Evolutionary conservation across 169 alveolate genomes (phyloP).

Genomic region (Eimeria necatrix): DNA sequence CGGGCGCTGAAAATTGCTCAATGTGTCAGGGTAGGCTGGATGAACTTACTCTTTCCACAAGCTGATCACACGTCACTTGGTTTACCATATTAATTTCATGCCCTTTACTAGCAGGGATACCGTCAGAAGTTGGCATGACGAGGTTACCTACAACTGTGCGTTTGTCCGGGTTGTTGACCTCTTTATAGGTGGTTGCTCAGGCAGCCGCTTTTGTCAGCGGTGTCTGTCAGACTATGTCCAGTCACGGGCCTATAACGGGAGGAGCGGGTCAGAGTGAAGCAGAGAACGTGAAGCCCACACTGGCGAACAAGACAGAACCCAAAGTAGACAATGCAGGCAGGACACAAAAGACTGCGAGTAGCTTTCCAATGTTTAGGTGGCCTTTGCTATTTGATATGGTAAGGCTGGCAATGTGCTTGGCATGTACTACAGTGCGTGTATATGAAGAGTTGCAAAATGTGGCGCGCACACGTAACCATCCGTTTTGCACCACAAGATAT

Average conservation of each 20-base stretch:
- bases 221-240: neutral
- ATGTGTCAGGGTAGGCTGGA: slow-evolving; percentile 10
- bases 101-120: too few species aligned
- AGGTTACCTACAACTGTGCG: too few species aligned
- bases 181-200: neutral
- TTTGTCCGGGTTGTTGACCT: neutral
- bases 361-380: slow-evolving; percentile 13
- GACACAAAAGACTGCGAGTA: neutral
- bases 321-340: neutral
- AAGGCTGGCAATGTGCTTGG: neutral
- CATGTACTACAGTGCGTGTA: neutral
- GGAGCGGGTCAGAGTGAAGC: neutral
- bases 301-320: too few species aligned
- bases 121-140: too few species aligned
- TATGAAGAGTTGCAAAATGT: neutral
- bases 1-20: neutral
- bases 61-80: too few species aligned
- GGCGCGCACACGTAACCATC: neutral
- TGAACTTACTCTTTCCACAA: too few species aligned
- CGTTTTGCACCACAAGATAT: neutral
- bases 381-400: slow-evolving; percentile 16
- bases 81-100: too few species aligned
- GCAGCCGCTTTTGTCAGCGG: slow-evolving; percentile 23
- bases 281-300: neutral
- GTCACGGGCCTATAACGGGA: neutral